These are phyloP conservation scores for Mycosphaerella arachidis DNA, from an alignment of 2,329 filamentous ascomycete species.

Conservation along the genomic window DNA sequence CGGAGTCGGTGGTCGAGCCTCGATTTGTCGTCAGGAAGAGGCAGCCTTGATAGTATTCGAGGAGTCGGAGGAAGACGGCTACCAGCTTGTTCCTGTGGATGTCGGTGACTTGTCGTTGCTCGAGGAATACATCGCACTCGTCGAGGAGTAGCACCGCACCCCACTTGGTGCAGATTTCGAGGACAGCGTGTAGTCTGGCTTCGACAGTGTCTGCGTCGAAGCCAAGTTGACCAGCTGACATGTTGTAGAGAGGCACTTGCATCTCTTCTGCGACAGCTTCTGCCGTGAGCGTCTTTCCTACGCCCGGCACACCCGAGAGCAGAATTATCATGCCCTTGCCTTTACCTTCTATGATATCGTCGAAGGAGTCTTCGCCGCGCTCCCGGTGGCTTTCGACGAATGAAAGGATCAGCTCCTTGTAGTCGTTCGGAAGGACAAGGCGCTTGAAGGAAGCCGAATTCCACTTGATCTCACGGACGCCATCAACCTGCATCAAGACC, in stretches of 20 bases:
- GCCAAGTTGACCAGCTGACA: conserved; percentile 21
- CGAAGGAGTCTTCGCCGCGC: conserved; percentile 17
- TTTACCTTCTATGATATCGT: conserved; percentile 34
- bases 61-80: conserved; percentile 35
- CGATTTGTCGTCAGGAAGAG: conserved; percentile 38
- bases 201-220: conserved; percentile 14
- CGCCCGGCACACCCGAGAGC: conserved; percentile 34
- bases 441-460: conserved; percentile 30
- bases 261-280: conserved; percentile 30
- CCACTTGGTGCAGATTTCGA: conserved; percentile 50
- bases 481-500: conserved; percentile 26
- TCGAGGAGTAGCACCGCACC: conserved; percentile 54
- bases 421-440: conserved; percentile 26
- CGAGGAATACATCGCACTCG: conserved; percentile 59
- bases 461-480: conserved; percentile 29
- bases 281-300: conserved; percentile 33
- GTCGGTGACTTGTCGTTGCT: conserved; percentile 40
- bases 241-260: conserved; percentile 40
- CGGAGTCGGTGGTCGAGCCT: conserved; percentile 33
- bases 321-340: conserved; percentile 35
- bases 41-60: conserved; percentile 33
- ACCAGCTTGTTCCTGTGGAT: conserved; percentile 36
- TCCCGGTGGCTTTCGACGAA: conserved; percentile 14
- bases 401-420: conserved; percentile 14
- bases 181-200: conserved; percentile 16